Conservation (phyloP, 1,139 yeast genomes). For the Yamadazyma spencermartinsiae region DNA sequence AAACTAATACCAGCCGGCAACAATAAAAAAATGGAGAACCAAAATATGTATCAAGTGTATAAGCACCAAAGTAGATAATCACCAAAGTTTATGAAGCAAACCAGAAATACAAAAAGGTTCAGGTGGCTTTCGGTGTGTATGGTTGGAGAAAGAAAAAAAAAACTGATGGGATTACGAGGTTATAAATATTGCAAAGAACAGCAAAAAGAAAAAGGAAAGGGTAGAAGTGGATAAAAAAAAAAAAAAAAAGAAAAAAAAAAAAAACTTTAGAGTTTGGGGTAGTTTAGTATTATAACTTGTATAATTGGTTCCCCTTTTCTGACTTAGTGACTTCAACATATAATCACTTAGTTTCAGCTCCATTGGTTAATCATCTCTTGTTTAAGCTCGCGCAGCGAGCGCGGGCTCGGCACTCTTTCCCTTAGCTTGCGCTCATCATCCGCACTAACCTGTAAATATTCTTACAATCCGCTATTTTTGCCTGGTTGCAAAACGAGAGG, state of each 20-base stretch:
- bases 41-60: neutral
- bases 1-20: neutral
- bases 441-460: too few relatives aligned
- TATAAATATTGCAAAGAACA: neutral
- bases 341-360: neutral
- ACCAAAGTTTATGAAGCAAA: neutral
- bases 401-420: neutral
- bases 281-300: neutral
- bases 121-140: too few relatives aligned
- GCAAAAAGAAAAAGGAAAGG: neutral
- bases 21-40: neutral
- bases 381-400: neutral
- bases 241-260: neutral
- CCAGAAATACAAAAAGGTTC: neutral
- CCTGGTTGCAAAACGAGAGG: too few relatives aligned
- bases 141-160: neutral
- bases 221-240: neutral
- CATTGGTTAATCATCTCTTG: neutral
- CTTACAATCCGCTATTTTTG: too few relatives aligned
- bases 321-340: neutral
- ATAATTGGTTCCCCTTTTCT: slow-evolving; percentile 3
- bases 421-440: neutral
- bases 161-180: slow-evolving; percentile 2
- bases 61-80: too few relatives aligned
- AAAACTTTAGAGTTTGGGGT: slow-evolving; percentile 1